Conservation (phyloP, 2,329 filamentous ascomycete species). For the Microascus cirrosus region DNA sequence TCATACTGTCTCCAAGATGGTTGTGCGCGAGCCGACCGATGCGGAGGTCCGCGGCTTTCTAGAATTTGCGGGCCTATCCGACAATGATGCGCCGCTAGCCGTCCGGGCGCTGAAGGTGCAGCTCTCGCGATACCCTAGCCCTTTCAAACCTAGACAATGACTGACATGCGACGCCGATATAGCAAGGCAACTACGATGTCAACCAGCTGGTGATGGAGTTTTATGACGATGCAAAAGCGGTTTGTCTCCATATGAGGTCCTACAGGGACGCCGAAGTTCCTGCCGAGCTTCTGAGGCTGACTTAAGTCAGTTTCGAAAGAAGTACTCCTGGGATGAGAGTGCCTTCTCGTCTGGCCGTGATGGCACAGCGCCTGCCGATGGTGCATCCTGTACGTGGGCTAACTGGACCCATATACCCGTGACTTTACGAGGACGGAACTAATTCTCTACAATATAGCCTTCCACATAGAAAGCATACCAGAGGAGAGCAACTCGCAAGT, state of each 20-base stretch:
- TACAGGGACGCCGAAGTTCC: neutral
- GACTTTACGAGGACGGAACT: neutral
- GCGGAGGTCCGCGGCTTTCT: slow-evolving; percentile 25
- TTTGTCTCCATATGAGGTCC: slow-evolving; percentile 10
- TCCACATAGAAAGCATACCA: slow-evolving; percentile 40
- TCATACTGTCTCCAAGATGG: neutral
- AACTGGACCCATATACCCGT: neutral
- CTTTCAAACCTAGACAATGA: neutral
- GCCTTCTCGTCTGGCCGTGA: slow-evolving; percentile 42
- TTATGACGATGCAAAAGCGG: slow-evolving; percentile 31
- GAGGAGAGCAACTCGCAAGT: slow-evolving; percentile 25
- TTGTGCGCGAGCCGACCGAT: slow-evolving; percentile 19
- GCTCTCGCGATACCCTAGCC: neutral
- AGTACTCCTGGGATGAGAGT: slow-evolving; percentile 46
- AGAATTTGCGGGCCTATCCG: slow-evolving; percentile 25
- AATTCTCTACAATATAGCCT: slow-evolving; percentile 24
- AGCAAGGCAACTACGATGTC: slow-evolving; percentile 31
- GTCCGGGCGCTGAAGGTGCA: slow-evolving; percentile 29
- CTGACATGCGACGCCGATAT: neutral
- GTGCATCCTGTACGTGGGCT: slow-evolving; percentile 6
- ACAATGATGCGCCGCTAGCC: slow-evolving; percentile 25
- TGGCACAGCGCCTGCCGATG: slow-evolving; percentile 24
- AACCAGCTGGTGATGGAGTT: slow-evolving; percentile 39
- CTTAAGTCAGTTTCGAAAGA: slow-evolving; percentile 26
- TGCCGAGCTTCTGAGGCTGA: neutral